Evolutionary conservation across 148 eudicot genomes (phyloP), one percentile per base, ranked within the genome.

Genomic region (Nepenthes mirabilis): DNA sequence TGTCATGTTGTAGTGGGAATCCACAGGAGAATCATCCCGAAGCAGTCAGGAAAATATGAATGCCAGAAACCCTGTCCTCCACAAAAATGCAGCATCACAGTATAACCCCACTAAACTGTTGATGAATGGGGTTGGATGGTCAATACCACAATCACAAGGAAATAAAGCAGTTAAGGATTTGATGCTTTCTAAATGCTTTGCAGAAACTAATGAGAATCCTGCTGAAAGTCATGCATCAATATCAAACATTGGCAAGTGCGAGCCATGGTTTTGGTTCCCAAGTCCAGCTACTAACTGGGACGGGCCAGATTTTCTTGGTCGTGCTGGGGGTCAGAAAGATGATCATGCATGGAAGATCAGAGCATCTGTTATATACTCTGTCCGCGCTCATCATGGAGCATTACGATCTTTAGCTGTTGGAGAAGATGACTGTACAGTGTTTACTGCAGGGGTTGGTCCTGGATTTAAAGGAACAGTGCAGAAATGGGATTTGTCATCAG

Each of bases 181-280:
- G 68, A 69, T 72, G 53, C 74, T 82, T 58, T 81, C 50, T 68
- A 82, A 70, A 79, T 71, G 68, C 47, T 71, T 74, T 57, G 61
- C 74, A 58, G 79, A 72, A 43, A 50, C 56, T 66, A 74, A 74
- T 59, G 79, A 79, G 61, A 76, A 65, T 64, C 61, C 74, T 40
- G 58, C 7, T 57, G 84, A 77, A 60, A 61, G 76, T 45, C 61
- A 58, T 52, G 57, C 67, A 37, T 75, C 67, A 57, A 60, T 64
- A 56, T 77, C 79, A 62, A 76, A 55, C 66, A 63, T 74, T 59
- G 83, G 78, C 49, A 80, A 77, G 65, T 78, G 70, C 49, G 96
- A 84, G 62, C 96, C 99, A 36, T 93, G 99, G 99, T 78, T 79
- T 67, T 93, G 99, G 99, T 93, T 86, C 63, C 88, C 95, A 43